Conservation (phyloP, 306 rosid genomes). For the Purshia tridentata region DNA sequence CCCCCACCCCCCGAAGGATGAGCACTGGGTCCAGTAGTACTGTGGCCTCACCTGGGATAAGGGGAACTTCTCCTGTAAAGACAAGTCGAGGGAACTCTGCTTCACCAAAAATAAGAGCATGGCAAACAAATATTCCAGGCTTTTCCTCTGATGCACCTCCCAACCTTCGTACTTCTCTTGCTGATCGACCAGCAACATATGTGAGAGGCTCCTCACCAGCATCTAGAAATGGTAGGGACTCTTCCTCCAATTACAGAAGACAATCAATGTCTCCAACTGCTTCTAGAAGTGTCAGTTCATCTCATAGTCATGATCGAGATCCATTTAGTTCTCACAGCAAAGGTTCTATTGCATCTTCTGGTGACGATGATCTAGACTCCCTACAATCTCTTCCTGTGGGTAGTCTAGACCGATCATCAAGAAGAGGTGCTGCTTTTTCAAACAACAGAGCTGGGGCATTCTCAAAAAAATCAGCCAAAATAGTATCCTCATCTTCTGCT, state of each 20-base stretch:
- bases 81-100: conserved; percentile 71
- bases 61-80: conserved; percentile 74
- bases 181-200: conserved; percentile 78
- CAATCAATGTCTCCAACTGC: conserved; percentile 84
- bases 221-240: conserved; percentile 59
- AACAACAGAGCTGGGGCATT: conserved; percentile 49
- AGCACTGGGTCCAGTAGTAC: conserved; percentile 60
- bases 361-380: conserved; percentile 78
- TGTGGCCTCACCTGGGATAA: conserved; percentile 46
- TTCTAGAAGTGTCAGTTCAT: conserved; percentile 68
- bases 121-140: conserved; percentile 87
- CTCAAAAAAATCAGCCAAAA: conserved; percentile 60
- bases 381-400: conserved; percentile 63
- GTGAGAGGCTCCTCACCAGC: conserved; percentile 92
- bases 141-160: conserved; percentile 85
- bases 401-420: conserved; percentile 56
- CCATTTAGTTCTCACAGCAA: conserved; percentile 70
- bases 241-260: conserved; percentile 53
- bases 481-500: conserved; percentile 56
- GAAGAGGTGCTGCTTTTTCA: conserved; percentile 48
- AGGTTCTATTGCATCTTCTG: conserved; percentile 79
- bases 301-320: conserved; percentile 74
- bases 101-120: conserved; percentile 81
- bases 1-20: conserved; percentile 62
- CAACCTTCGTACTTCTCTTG: conserved; percentile 79